Evolutionary conservation across 345 rosid genomes (phyloP).

Genomic region (Gossypioides kirkii): DNA sequence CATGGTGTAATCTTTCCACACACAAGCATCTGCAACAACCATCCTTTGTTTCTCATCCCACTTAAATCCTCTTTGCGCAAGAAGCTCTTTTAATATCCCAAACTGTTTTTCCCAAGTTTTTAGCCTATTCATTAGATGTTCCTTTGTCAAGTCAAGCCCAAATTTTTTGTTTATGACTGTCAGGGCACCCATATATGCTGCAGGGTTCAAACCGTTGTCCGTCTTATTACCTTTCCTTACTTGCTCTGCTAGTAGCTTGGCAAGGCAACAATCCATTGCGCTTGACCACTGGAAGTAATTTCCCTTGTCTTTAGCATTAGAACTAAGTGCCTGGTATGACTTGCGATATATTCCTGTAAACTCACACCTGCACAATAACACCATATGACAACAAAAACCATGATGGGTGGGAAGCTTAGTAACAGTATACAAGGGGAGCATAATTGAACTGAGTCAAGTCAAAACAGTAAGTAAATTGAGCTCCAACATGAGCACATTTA

Average conservation of each 20-base stretch:
- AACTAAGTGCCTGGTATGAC: not conserved
- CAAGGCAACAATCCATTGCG: conserved; percentile 10
- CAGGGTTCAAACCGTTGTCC: conserved; percentile 5
- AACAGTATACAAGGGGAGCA: not conserved
- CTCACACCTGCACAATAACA: not conserved
- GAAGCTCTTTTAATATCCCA: conserved; percentile 7
- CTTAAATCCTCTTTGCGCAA: conserved; percentile 10
- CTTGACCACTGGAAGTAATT: conserved; percentile 4
- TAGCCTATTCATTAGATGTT: conserved; percentile 10
- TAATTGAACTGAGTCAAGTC: not conserved
- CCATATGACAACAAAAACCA: not conserved
- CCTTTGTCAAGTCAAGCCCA: conserved; percentile 12
- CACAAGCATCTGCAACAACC: conserved; percentile 8
- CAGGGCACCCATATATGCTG: conserved; percentile 9
- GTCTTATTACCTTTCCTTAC: conserved; percentile 10
- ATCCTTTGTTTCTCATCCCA: conserved; percentile 17
- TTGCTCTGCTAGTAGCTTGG: conserved; percentile 12
- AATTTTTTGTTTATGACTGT: conserved; percentile 5
- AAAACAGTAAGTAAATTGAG: not conserved
- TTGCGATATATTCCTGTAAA: conserved; percentile 2
- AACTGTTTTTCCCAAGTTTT: conserved; percentile 12
- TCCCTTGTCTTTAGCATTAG: not conserved
- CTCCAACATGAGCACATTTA: not conserved
- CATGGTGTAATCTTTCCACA: conserved; percentile 14
- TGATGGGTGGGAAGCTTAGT: not conserved